Conservation (phyloP, 2,329 filamentous ascomycete species). For the Teratosphaeria viscida region DNA sequence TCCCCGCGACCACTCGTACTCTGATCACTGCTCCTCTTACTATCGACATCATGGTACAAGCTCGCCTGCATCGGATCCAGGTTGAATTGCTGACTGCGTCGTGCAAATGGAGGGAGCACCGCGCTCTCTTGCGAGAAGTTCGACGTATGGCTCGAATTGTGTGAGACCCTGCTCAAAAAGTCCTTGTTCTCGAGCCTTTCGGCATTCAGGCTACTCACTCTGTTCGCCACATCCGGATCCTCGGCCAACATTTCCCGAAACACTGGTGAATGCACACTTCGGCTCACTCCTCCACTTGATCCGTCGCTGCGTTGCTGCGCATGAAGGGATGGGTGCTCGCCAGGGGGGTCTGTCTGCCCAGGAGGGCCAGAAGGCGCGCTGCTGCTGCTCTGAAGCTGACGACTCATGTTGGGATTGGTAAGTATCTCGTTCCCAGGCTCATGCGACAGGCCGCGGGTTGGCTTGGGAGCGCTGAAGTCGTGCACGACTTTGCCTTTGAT, state of each 20-base stretch:
- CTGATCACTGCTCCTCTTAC: slow-evolving; percentile 17
- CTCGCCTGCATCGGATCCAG: slow-evolving; percentile 19
- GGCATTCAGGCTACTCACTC: slow-evolving; percentile 34
- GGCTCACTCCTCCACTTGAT: slow-evolving; percentile 5
- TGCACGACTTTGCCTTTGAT: slow-evolving; percentile 54
- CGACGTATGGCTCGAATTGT: slow-evolving; percentile 17
- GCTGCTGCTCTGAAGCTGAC: neutral
- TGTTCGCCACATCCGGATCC: slow-evolving; percentile 30
- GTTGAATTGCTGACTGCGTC: slow-evolving; percentile 18
- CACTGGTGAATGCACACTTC: slow-evolving; percentile 43
- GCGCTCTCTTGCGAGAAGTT: slow-evolving; percentile 19
- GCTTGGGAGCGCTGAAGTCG: slow-evolving; percentile 50
- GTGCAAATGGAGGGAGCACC: slow-evolving; percentile 25
- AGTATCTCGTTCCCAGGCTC: slow-evolving; percentile 9
- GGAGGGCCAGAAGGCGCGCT: slow-evolving; percentile 1
- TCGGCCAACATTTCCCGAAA: slow-evolving; percentile 54
- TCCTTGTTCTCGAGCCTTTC: slow-evolving; percentile 39
- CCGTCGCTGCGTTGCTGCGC: slow-evolving; percentile 2
- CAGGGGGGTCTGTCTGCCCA: neutral
- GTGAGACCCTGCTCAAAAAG: slow-evolving; percentile 36
- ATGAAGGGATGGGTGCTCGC: neutral
- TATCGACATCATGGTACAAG: slow-evolving; percentile 17
- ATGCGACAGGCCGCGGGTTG: slow-evolving; percentile 16
- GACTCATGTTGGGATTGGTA: neutral
- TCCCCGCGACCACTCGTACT: slow-evolving; percentile 10